Evolutionary conservation across 75 land plant genomes (phyloP).

Genomic region (Sequoiadendron giganteum): DNA sequence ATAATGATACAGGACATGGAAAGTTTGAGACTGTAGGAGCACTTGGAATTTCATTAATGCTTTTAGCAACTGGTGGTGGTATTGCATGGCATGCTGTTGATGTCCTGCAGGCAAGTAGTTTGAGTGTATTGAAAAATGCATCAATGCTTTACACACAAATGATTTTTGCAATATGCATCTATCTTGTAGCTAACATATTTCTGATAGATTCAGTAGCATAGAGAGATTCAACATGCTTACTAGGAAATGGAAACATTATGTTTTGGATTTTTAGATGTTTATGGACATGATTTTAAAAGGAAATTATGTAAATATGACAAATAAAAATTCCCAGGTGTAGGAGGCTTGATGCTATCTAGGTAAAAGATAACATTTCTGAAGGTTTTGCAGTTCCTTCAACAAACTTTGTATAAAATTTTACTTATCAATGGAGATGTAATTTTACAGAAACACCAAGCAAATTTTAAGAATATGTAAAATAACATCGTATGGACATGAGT

Average conservation of each 20-base stretch:
- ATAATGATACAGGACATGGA: slow-evolving; percentile 76
- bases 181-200: neutral
- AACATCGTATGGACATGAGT: neutral
- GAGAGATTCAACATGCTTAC: neutral
- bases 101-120: slow-evolving; percentile 54
- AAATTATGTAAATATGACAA: neutral
- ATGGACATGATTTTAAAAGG: neutral
- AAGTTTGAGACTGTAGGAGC: slow-evolving; percentile 98
- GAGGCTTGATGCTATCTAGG: neutral
- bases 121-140: neutral
- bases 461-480: neutral
- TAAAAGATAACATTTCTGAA: neutral
- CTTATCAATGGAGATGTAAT: neutral
- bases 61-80: slow-evolving; percentile 88
- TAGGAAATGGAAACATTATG: neutral
- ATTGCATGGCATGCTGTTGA: slow-evolving; percentile 98
- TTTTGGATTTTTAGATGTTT: neutral
- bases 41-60: slow-evolving; percentile 86
- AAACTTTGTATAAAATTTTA: neutral
- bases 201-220: neutral
- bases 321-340: neutral
- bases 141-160: neutral
- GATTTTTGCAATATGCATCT: neutral
- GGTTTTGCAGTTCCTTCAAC: neutral
- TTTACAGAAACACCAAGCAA: neutral